Conservation (phyloP, 805 yeast species). For the Blastobotrys terrestris region DNA sequence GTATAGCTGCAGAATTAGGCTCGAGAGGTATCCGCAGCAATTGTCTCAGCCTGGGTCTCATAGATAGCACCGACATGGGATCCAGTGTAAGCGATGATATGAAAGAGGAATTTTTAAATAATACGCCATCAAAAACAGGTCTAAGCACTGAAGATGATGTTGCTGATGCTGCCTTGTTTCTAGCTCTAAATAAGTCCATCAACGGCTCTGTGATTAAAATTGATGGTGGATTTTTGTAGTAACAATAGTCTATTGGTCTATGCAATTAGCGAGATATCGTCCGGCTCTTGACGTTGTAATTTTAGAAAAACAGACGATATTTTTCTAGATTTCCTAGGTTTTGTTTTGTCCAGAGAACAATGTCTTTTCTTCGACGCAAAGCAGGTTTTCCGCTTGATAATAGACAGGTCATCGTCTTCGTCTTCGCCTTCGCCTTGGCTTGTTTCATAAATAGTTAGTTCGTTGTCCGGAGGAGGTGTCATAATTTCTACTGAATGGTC, state of each 20-base stretch:
- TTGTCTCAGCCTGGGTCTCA: conserved; percentile 61
- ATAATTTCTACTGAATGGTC: neutral
- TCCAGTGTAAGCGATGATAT: conserved; percentile 6
- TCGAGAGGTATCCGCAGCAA: conserved; percentile 52
- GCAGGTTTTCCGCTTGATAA: neutral
- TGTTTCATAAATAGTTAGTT: neutral
- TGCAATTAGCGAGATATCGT: neutral
- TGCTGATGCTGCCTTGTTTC: conserved; percentile 19
- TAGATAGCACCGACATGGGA: conserved; percentile 54
- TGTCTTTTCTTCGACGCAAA: neutral
- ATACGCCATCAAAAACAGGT: conserved; percentile 6
- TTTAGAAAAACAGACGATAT: neutral
- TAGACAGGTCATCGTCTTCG: neutral
- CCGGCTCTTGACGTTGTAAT: neutral
- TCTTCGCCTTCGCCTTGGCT: too few species aligned
- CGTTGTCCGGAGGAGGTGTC: neutral
- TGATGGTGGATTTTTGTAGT: conserved; percentile 17
- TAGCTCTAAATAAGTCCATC: conserved; percentile 13
- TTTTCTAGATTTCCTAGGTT: neutral
- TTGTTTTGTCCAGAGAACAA: neutral
- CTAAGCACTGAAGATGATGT: conserved; percentile 13
- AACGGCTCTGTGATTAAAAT: conserved; percentile 15
- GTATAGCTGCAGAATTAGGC: conserved; percentile 55
- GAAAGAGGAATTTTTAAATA: conserved; percentile 10
- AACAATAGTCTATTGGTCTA: neutral